Conservation (phyloP, 1,284 basidiomycete species). For the Moesziomyces sp. region DNA sequence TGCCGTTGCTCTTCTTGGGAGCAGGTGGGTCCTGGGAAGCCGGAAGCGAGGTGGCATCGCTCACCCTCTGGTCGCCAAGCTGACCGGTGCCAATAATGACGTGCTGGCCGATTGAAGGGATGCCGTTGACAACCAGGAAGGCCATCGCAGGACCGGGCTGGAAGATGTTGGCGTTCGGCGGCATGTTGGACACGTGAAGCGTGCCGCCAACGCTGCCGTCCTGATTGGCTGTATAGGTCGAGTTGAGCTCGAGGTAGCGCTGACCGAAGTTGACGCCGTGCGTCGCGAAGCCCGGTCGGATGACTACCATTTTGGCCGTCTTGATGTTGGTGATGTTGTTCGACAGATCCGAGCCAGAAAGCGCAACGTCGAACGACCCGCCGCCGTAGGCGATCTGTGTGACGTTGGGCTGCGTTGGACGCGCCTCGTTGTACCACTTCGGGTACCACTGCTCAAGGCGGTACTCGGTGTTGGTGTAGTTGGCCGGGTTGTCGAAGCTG, state of each 20-base stretch:
- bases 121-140: constrained; percentile 75
- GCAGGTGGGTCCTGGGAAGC: constrained; percentile 35
- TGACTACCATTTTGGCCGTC: constrained; percentile 77
- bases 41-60: constrained; percentile 19
- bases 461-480: constrained; percentile 78
- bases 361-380: constrained; percentile 75
- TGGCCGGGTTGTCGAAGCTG: constrained; percentile 42
- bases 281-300: constrained; percentile 63
- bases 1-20: constrained; percentile 11
- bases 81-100: constrained; percentile 67
- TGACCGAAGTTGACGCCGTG: constrained; percentile 63
- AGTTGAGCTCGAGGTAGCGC: constrained; percentile 72
- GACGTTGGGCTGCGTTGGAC: constrained; percentile 75
- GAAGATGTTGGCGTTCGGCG: constrained; percentile 70
- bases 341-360: constrained; percentile 34
- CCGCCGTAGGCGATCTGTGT: constrained; percentile 86
- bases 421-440: constrained; percentile 74
- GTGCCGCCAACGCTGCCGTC: constrained; percentile 79
- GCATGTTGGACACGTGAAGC: constrained; percentile 74
- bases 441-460: constrained; percentile 81
- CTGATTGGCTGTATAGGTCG: constrained; percentile 80
- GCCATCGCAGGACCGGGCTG: constrained; percentile 84
- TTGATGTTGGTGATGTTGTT: constrained; percentile 67
- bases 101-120: constrained; percentile 76
- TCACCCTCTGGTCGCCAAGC: constrained; percentile 40